Evolutionary conservation across 2,329 filamentous ascomycete species (phyloP).

Genomic region (Neopestalotiopsis sp.): DNA sequence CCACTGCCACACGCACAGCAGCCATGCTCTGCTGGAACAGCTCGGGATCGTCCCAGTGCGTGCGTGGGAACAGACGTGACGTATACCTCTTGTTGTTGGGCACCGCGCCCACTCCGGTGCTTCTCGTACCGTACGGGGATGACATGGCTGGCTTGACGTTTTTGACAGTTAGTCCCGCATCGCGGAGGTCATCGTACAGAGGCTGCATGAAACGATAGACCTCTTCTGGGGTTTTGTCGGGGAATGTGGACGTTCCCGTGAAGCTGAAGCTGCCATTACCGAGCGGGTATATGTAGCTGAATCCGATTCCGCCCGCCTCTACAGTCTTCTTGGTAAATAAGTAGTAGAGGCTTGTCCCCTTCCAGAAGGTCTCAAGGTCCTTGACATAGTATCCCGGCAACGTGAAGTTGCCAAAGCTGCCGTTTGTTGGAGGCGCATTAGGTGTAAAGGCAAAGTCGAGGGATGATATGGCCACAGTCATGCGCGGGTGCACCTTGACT

Average conservation of each 20-base stretch:
- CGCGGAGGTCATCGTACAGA: slow-evolving; percentile 36
- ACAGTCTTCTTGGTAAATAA: slow-evolving; percentile 38
- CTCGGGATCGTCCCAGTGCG: slow-evolving; percentile 29
- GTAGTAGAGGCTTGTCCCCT: slow-evolving; percentile 38
- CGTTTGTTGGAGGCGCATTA: neutral
- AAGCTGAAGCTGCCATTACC: slow-evolving; percentile 36
- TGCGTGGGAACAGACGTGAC: slow-evolving; percentile 38
- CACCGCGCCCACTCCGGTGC: slow-evolving; percentile 30
- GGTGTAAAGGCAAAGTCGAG: slow-evolving; percentile 17
- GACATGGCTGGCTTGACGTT: slow-evolving; percentile 29
- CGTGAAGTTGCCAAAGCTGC: neutral
- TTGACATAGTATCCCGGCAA: slow-evolving; percentile 3
- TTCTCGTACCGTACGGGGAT: slow-evolving; percentile 35
- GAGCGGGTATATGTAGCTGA: slow-evolving; percentile 37
- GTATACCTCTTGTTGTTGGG: slow-evolving; percentile 36
- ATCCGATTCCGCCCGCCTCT: slow-evolving; percentile 40
- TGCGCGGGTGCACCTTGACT: slow-evolving; percentile 33
- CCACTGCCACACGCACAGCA: slow-evolving; percentile 41
- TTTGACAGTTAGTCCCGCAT: slow-evolving; percentile 34
- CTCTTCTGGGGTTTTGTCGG: slow-evolving; percentile 28
- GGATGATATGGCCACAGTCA: slow-evolving; percentile 26
- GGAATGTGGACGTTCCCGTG: slow-evolving; percentile 39
- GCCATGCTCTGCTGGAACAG: slow-evolving; percentile 31
- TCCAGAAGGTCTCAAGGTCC: slow-evolving; percentile 33
- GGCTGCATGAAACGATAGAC: slow-evolving; percentile 37